phyloP scores from a whole-genome alignment of 2,329 filamentous ascomycete genomes.

The Colletotrichum gigasporum region DNA sequence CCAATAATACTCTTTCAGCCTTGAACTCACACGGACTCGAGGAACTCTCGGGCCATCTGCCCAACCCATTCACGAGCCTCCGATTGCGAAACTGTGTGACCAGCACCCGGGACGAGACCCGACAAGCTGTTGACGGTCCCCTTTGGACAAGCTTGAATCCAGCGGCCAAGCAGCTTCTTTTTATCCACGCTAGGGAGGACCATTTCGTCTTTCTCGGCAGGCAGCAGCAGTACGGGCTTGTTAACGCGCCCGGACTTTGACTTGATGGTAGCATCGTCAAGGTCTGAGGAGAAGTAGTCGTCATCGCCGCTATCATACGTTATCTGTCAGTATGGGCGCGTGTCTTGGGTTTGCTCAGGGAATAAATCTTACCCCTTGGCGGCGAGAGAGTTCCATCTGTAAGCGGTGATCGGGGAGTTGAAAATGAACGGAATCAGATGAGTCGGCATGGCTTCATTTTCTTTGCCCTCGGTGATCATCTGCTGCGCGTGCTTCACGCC shows the following conservation, averaged over 20 bases:
- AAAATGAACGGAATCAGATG: slow-evolving; percentile 10
- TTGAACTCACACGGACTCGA: neutral
- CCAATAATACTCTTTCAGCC: neutral
- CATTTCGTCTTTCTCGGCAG: slow-evolving; percentile 72
- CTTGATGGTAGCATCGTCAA: slow-evolving; percentile 64
- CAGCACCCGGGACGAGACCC: slow-evolving; percentile 60
- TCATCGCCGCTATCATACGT: slow-evolving; percentile 70
- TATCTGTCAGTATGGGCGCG: neutral
- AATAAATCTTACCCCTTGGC: slow-evolving; percentile 62
- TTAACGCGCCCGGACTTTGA: slow-evolving; percentile 71
- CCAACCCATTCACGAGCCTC: neutral
- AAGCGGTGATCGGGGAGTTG: slow-evolving; percentile 57
- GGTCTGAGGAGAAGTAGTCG: slow-evolving; percentile 85
- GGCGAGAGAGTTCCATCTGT: slow-evolving; percentile 59
- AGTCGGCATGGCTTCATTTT: slow-evolving; percentile 47
- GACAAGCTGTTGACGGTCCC: slow-evolving; percentile 59
- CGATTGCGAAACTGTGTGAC: slow-evolving; percentile 52
- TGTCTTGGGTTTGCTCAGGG: too few relatives aligned
- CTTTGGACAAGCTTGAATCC: slow-evolving; percentile 54
- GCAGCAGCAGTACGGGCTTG: slow-evolving; percentile 70
- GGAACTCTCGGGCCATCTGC: neutral
- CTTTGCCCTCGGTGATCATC: slow-evolving; percentile 64
- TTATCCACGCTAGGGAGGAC: slow-evolving; percentile 68
- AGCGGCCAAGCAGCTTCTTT: slow-evolving; percentile 63
- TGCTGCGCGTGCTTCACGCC: slow-evolving; percentile 59